Conservation (phyloP, 1,284 basidiomycete genomes). For the Tylopilus sp. region DNA sequence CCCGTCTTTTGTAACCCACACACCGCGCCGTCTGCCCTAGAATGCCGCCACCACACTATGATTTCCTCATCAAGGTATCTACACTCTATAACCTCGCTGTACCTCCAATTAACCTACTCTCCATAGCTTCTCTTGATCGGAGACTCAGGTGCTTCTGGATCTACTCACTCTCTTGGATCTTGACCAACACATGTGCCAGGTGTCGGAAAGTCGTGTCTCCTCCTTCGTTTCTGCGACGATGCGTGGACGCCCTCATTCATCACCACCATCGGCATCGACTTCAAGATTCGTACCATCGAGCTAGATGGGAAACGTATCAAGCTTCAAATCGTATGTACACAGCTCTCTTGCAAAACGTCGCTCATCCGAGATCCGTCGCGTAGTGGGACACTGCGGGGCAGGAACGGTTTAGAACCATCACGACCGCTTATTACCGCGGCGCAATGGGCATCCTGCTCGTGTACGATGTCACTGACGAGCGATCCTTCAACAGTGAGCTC, state of each 20-base stretch:
- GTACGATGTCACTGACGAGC: constrained; percentile 98
- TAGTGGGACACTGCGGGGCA: constrained; percentile 99
- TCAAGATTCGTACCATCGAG: constrained; percentile 98
- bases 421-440: constrained; percentile 99
- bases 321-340: constrained; percentile 87
- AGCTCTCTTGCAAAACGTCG: constrained; percentile 5
- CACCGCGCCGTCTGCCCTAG: constrained; percentile 11
- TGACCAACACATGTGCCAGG: constrained; percentile 57
- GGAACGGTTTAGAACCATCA: constrained; percentile 99
- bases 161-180: background rate
- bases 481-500: constrained; percentile 94
- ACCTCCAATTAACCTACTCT: constrained; percentile 13
- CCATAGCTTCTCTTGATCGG: constrained; percentile 92
- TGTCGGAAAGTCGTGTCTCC: constrained; percentile 98
- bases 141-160: constrained; percentile 80
- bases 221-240: constrained; percentile 99
- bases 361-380: constrained; percentile 14
- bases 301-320: constrained; percentile 97
- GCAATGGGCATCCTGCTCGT: constrained; percentile 99
- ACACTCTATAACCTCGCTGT: background rate
- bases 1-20: background rate
- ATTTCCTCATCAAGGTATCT: constrained; percentile 91
- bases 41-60: constrained; percentile 91
- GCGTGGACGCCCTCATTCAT: constrained; percentile 99
- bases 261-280: constrained; percentile 98